phyloP scores from a whole-genome alignment of 352 stramenopile species.

The Thalassiosira pacifica region DNA sequence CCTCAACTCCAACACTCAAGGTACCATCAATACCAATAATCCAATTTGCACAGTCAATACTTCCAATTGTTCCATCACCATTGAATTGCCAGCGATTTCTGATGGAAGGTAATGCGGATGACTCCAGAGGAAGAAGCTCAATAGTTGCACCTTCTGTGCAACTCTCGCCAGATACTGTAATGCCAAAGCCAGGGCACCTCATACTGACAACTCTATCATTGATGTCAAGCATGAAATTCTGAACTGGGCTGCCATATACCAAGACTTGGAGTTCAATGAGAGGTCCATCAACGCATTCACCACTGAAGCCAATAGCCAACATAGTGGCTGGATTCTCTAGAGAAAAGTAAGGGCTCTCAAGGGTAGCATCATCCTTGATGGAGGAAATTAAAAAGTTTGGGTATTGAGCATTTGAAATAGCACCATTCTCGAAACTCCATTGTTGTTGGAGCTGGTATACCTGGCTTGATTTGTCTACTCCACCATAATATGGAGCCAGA shows the following conservation, averaged over 20 bases:
- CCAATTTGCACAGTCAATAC: neutral
- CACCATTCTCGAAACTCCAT: conserved; percentile 1
- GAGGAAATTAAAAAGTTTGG: neutral
- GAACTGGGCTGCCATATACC: conserved; percentile 2
- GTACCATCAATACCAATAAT: neutral
- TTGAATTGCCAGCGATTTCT: conserved; percentile 12
- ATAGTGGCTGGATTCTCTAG: conserved; percentile 19
- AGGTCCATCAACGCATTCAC: neutral
- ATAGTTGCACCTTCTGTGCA: neutral
- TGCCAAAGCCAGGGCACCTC: neutral
- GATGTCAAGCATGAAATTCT: neutral
- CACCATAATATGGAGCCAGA: neutral
- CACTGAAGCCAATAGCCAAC: neutral
- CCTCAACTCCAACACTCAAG: neutral
- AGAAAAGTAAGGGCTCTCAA: conserved; percentile 10
- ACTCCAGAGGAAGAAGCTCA: no score
- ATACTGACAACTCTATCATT: neutral
- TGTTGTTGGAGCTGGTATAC: neutral
- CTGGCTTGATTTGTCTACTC: neutral
- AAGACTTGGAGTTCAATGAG: conserved; percentile 1
- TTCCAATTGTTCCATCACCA: conserved; percentile 9
- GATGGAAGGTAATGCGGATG: no score
- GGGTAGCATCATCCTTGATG: neutral
- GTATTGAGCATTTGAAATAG: neutral
- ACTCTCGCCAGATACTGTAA: no score